Base-by-base conservation (phyloP, 257 asterid genomes). In the Craterostigma plantagineum region DNA sequence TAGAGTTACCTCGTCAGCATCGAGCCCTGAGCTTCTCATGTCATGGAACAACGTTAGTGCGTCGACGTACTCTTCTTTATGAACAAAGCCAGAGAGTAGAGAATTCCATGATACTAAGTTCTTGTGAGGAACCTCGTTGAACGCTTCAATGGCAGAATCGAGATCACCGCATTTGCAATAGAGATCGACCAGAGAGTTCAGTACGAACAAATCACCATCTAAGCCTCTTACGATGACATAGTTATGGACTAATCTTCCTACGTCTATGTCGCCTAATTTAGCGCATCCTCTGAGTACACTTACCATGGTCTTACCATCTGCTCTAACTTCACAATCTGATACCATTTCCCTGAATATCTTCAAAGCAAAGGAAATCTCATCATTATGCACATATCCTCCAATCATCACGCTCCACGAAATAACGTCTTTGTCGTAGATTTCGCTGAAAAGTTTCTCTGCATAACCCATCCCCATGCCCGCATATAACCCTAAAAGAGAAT, bases 361-460 rank as follows among this genome's bases (percentile, higher is more conserved):
- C 39, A 75, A 54, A 34, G 80, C 79, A 52, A 49, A 46, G 8
- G 36, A 3, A 30, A 60, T 42, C 45, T 77, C 73, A 41, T 50
- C 64, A 12, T 38, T 43, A 37, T 67, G 71, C 16, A 64, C 67
- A 50, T 77, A 68, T 52, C 81, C 78, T 43, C 70, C 60, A 43
- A 77, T 71, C 64, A 85, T 72, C 58, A 68, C 77, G 56, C 90
- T 77, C 92, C 92, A 85, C 33, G 86, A 66, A 45, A 85, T 72
- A n/a, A 80, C 81, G 42, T 85, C 94, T 72, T 70, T 75, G 33
- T 68, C 76, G 54, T 42, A 15, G 63, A 75, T 75, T 61, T 85
- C 96, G 43, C 61, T 68, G 10, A 80, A 85, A 44, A 85, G 73
- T 14, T 49, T 75, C 45, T 58, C 66, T 0, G 94, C 94, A 61